Conservation (phyloP, 306 rosid species). For the Casuarina equisetifolia region DNA sequence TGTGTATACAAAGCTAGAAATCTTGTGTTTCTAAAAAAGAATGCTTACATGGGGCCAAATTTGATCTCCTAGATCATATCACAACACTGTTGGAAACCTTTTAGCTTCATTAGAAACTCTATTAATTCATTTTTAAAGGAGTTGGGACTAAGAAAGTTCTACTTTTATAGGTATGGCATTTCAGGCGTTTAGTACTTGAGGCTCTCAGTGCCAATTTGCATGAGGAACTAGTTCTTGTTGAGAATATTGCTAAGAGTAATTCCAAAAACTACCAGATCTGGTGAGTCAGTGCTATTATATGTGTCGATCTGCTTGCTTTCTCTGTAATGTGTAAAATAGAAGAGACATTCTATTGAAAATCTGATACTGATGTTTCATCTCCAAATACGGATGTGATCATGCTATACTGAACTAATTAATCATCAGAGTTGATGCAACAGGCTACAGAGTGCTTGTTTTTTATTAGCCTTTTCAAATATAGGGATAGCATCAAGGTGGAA, state of each 20-base stretch:
- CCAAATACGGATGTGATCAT: no score
- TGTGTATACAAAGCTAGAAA: no score
- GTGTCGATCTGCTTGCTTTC: neutral
- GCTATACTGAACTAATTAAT: no score
- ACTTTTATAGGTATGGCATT: conserved; percentile 77
- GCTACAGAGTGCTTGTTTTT: no score
- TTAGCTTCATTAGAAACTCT: neutral
- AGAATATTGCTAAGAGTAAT: conserved; percentile 49
- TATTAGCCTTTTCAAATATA: no score
- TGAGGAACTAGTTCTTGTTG: conserved; percentile 51
- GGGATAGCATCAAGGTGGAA: no score
- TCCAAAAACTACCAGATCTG: no score
- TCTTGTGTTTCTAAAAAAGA: neutral
- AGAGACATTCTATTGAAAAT: neutral
- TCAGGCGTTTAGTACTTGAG: conserved; percentile 70
- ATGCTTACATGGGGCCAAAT: no score
- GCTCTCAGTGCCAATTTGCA: conserved; percentile 54
- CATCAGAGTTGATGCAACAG: no score
- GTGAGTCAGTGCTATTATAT: no score
- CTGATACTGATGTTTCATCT: no score
- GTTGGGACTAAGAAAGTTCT: neutral
- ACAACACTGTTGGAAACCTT: neutral
- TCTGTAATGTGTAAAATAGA: neutral
- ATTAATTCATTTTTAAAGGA: neutral
- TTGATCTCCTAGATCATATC: neutral